These are phyloP conservation scores for Phytophthora parvispora DNA, from an alignment of 352 stramenopile genomes.

Conservation along the genomic window DNA sequence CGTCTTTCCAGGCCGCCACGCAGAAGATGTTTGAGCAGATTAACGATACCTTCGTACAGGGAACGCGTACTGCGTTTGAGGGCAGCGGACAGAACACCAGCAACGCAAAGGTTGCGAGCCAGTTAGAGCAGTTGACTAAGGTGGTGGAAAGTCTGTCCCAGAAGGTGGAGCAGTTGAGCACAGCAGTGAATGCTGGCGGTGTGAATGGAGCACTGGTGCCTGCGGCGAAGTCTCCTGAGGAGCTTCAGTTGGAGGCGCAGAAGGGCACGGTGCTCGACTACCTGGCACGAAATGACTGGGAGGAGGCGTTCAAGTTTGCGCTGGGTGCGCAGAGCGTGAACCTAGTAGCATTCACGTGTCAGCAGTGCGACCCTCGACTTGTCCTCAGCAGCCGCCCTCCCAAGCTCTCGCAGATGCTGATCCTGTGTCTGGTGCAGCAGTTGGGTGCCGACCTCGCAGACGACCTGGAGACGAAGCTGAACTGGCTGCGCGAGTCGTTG, in stretches of 20 bases:
- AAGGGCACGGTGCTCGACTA: slow-evolving; percentile 63
- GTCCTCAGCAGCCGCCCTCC: slow-evolving; percentile 74
- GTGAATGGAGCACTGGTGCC: slow-evolving; percentile 17
- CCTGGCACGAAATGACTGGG: slow-evolving; percentile 67
- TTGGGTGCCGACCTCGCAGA: slow-evolving; percentile 76
- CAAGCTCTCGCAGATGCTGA: slow-evolving; percentile 88
- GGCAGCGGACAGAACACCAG: slow-evolving; percentile 61
- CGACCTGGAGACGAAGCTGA: slow-evolving; percentile 75
- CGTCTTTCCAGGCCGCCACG: slow-evolving; percentile 87
- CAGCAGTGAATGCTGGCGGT: slow-evolving; percentile 34
- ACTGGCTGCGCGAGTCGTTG: slow-evolving; percentile 84
- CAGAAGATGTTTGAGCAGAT: slow-evolving; percentile 94
- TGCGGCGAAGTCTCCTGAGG: slow-evolving; percentile 49
- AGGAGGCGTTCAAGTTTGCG: slow-evolving; percentile 87
- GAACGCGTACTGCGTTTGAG: slow-evolving; percentile 71
- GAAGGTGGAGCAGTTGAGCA: slow-evolving; percentile 71
- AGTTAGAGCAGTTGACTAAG: slow-evolving; percentile 75
- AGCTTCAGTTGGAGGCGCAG: slow-evolving; percentile 67
- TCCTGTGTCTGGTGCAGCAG: slow-evolving; percentile 88
- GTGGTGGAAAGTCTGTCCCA: slow-evolving; percentile 67
- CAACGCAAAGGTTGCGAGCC: slow-evolving; percentile 66
- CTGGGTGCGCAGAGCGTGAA: slow-evolving; percentile 83
- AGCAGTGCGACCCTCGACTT: slow-evolving; percentile 70
- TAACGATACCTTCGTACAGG: slow-evolving; percentile 84
- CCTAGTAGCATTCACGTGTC: slow-evolving; percentile 75